These are phyloP conservation scores for Suillus tomentosus DNA, from an alignment of 768 basidiomycete species.

Conservation along the genomic window DNA sequence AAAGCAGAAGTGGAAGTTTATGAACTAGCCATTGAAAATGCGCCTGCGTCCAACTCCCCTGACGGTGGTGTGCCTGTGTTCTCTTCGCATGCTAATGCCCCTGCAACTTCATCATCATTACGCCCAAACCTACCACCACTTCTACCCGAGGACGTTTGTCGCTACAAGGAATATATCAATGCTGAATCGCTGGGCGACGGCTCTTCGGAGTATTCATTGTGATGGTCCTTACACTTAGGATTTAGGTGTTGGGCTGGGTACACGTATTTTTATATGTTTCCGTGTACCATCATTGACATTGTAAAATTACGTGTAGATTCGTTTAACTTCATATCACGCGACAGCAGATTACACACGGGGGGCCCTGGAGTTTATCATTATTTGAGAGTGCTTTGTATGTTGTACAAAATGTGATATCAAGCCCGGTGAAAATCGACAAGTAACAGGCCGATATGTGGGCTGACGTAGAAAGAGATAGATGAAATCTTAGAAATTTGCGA, in stretches of 20 bases:
- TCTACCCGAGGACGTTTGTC: not conserved
- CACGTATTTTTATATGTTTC: not conserved
- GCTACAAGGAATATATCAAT: not conserved
- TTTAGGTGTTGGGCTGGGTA: not conserved
- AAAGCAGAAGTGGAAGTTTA: not conserved
- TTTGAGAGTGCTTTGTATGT: too few relatives aligned
- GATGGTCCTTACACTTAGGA: not conserved
- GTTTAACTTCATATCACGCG: too few relatives aligned
- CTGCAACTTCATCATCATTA: not conserved
- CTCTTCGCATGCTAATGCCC: not conserved
- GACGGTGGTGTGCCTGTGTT: not conserved
- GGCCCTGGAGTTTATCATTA: too few relatives aligned
- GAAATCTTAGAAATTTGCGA: too few relatives aligned
- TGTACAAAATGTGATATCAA: too few relatives aligned
- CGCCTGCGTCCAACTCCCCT: not conserved
- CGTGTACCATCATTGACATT: not conserved
- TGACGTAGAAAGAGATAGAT: too few relatives aligned
- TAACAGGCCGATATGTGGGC: too few relatives aligned
- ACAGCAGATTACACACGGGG: too few relatives aligned
- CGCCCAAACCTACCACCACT: not conserved
- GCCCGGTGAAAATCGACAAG: too few relatives aligned
- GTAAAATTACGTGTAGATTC: not conserved
- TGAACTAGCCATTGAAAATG: not conserved
- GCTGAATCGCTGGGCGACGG: not conserved
- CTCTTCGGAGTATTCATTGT: not conserved